These are phyloP conservation scores for Setaria italica DNA, from an alignment of 202 grass and related monocot species.

Conservation along the genomic window DNA sequence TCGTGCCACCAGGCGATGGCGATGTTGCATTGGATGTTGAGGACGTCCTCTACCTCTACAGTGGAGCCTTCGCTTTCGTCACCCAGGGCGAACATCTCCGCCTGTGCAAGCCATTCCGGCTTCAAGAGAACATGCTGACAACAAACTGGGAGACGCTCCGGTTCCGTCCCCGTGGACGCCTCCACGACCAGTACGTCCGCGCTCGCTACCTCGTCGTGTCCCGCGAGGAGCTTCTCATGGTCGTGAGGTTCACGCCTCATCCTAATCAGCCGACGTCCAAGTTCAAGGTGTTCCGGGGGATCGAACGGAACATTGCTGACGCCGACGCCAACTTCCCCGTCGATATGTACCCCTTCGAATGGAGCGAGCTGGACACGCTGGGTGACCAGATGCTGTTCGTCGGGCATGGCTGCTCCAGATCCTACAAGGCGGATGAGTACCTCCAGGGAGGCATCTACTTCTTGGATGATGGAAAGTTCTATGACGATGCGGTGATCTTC, in stretches of 20 bases:
- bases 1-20: neutral
- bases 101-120: neutral
- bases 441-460: neutral
- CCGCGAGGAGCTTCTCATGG: constrained; percentile 1
- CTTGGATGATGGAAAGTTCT: neutral
- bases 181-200: neutral
- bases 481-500: neutral
- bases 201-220: neutral
- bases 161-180: neutral
- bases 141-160: neutral
- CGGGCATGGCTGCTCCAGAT: neutral
- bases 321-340: neutral
- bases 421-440: neutral
- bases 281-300: neutral
- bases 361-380: neutral
- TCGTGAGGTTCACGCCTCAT: neutral
- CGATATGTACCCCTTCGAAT: neutral
- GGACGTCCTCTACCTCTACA: neutral
- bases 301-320: neutral
- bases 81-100: neutral
- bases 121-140: neutral
- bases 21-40: neutral
- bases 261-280: neutral
- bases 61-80: neutral
- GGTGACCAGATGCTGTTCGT: neutral